phyloP scores from a whole-genome alignment of 1,284 basidiomycete species.

The Naganishia liquefaciens region DNA sequence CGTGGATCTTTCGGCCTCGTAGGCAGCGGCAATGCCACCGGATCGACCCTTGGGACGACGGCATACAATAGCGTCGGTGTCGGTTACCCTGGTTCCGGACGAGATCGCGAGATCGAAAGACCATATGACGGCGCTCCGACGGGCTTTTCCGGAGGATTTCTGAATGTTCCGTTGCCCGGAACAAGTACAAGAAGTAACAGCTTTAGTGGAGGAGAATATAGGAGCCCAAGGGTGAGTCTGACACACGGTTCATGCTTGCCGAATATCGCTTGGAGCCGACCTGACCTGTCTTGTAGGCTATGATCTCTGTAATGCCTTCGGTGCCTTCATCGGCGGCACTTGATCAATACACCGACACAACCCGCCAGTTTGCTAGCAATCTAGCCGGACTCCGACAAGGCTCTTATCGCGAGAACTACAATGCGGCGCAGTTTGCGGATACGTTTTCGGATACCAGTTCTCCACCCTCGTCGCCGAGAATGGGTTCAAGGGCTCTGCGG shows the following conservation, averaged over 20 bases:
- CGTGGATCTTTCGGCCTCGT: slow-evolving; percentile 16
- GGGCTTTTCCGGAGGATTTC: slow-evolving; percentile 13
- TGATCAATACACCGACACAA: slow-evolving; percentile 3
- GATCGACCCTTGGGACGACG: slow-evolving; percentile 5
- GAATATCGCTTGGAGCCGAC: neutral
- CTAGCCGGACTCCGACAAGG: neutral
- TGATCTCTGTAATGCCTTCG: slow-evolving; percentile 17
- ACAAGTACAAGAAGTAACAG: slow-evolving; percentile 26
- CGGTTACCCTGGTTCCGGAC: slow-evolving; percentile 1
- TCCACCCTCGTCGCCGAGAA: slow-evolving; percentile 26
- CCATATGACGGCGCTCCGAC: slow-evolving; percentile 21
- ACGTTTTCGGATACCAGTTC: slow-evolving; percentile 32
- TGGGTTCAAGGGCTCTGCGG: slow-evolving; percentile 2
- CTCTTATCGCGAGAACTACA: slow-evolving; percentile 3
- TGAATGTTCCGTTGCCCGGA: slow-evolving; percentile 19
- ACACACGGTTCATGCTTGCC: neutral
- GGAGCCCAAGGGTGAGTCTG: slow-evolving; percentile 20
- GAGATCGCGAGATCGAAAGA: slow-evolving; percentile 14
- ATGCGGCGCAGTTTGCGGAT: slow-evolving; percentile 6
- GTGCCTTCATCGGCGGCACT: slow-evolving; percentile 6
- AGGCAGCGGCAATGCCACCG: slow-evolving; percentile 6
- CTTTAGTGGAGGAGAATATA: slow-evolving; percentile 21
- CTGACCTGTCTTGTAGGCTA: neutral
- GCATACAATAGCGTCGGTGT: neutral
- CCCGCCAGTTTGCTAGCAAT: neutral